A percentile compares a stretch with the other conserved stretches of the same genome.
Conservation (phyloP, 192 early-diverging fungal species). For the Tieghemiomyces parasiticus region DNA sequence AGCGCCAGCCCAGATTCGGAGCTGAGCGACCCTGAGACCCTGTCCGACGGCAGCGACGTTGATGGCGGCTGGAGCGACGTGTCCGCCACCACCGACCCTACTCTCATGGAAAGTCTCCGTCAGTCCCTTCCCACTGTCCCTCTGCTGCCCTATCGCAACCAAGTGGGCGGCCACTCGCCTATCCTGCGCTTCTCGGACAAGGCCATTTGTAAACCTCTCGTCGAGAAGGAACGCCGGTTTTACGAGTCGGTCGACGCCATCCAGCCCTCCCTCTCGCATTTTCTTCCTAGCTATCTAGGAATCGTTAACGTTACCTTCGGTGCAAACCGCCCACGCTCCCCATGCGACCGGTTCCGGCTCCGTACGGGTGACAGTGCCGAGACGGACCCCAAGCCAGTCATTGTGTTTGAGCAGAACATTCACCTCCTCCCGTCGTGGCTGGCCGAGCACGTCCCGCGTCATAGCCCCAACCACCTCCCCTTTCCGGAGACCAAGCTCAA, state of each 20-base stretch:
- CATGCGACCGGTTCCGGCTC: too few species aligned
- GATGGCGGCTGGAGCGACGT: background rate
- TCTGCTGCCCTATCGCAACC: constrained; percentile 65
- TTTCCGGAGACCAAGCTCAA: constrained; percentile 22
- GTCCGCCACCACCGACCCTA: background rate
- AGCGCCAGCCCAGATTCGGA: background rate
- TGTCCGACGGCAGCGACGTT: background rate
- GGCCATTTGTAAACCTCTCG: constrained; percentile 93
- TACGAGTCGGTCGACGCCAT: constrained; percentile 72
- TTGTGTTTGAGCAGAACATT: constrained; percentile 80
- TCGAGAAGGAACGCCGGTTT: constrained; percentile 65
- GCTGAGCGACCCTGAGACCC: background rate
- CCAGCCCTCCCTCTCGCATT: constrained; percentile 67
- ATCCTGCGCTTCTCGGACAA: constrained; percentile 92
- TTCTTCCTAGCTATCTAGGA: constrained; percentile 85
- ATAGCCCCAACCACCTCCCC: background rate
- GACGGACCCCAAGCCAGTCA: constrained; percentile 43
- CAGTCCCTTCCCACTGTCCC: constrained; percentile 23
- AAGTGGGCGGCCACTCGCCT: constrained; percentile 92
- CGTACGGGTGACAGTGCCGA: constrained; percentile 10
- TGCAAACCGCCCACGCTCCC: constrained; percentile 24
- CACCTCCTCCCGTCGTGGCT: constrained; percentile 69
- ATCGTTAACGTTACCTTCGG: constrained; percentile 87
- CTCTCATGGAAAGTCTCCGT: background rate
- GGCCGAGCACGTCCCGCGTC: constrained; percentile 17